Percentiles rank a stretch among this genome's conserved stretches.
These are phyloP conservation scores for Adansonia gregorii DNA, from an alignment of 441 rosid genomes.

Conservation along the genomic window DNA sequence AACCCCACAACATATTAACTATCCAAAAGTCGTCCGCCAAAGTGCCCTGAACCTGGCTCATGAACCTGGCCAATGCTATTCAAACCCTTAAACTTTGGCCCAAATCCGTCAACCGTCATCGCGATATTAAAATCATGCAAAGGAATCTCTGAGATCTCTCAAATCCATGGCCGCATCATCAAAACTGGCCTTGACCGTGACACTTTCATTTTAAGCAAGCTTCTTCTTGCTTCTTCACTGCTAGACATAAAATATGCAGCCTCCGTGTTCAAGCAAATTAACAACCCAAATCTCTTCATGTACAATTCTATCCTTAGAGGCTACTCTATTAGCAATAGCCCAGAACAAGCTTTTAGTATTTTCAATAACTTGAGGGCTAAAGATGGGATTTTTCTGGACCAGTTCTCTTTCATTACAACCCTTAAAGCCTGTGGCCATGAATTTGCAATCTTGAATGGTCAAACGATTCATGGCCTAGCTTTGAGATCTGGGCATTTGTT, in stretches of 20 bases:
- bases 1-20: background rate
- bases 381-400: constrained; percentile 46
- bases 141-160: constrained; percentile 43
- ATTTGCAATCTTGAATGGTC: constrained; percentile 37
- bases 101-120: constrained; percentile 22
- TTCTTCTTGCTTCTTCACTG: constrained; percentile 59
- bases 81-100: constrained; percentile 31
- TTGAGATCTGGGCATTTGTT: constrained; percentile 52
- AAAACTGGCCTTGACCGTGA: constrained; percentile 57
- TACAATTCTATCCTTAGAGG: constrained; percentile 64
- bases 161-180: constrained; percentile 56
- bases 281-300: constrained; percentile 60
- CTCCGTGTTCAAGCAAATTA: constrained; percentile 50
- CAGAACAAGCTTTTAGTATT: constrained; percentile 47
- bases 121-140: constrained; percentile 45
- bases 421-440: constrained; percentile 57
- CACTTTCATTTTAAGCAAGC: constrained; percentile 60
- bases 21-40: background rate
- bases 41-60: constrained; percentile 20
- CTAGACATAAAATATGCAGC: constrained; percentile 52
- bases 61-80: constrained; percentile 36
- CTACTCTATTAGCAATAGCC: constrained; percentile 53
- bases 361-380: constrained; percentile 59
- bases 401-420: constrained; percentile 59
- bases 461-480: constrained; percentile 56